Percentiles rank a stretch among this genome's conserved stretches.
Conservation (phyloP, 805 yeast species). For the Candida xiaguanensis region DNA sequence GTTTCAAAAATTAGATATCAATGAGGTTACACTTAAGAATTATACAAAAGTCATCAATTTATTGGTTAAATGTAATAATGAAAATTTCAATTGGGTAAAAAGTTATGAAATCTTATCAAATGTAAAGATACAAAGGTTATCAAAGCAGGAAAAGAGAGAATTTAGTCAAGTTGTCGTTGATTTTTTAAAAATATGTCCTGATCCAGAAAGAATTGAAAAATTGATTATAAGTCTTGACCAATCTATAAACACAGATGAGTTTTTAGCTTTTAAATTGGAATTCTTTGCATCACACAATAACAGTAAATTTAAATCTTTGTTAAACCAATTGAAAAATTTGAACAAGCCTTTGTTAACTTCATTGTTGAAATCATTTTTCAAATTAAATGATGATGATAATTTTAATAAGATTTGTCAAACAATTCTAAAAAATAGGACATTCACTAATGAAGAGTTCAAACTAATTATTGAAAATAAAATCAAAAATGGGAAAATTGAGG, state of each 20-base stretch:
- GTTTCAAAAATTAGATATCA: background rate
- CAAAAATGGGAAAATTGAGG: constrained; percentile 19
- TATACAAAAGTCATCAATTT: background rate
- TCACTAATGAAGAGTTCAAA: constrained; percentile 23
- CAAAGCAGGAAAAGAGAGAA: background rate
- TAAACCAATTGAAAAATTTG: constrained; percentile 23
- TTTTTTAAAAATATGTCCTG: constrained; percentile 2
- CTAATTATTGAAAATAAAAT: constrained; percentile 24
- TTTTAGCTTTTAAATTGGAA: constrained; percentile 2
- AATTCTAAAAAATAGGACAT: constrained; percentile 24
- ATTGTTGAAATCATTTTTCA: constrained; percentile 27
- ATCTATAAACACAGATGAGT: background rate
- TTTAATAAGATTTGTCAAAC: constrained; percentile 27
- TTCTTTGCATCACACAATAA: background rate
- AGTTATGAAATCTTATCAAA: background rate
- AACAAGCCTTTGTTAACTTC: constrained; percentile 29
- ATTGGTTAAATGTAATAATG: constrained; percentile 3
- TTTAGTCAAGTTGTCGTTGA: background rate
- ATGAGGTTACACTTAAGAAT: background rate
- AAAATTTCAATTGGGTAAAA: constrained; percentile 2
- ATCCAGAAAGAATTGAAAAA: background rate
- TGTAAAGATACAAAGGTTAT: background rate
- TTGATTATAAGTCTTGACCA: background rate
- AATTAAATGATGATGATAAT: constrained; percentile 22
- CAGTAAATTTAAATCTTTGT: constrained; percentile 17